These are phyloP conservation scores for Lecanicillium sp. DNA, from an alignment of 2,329 filamentous ascomycete species.

Conservation along the genomic window DNA sequence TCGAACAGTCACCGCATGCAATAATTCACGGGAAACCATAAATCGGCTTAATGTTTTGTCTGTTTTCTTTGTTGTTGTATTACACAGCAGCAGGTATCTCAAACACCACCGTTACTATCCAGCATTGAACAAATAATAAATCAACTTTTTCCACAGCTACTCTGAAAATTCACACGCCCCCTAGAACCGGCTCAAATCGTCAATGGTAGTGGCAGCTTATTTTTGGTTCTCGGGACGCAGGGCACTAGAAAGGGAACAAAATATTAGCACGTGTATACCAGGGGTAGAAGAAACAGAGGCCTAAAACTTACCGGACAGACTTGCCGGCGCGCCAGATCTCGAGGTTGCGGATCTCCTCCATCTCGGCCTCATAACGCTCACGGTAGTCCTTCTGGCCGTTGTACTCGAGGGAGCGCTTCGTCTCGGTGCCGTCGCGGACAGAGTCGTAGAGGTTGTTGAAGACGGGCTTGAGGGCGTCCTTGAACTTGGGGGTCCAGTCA, in stretches of 20 bases:
- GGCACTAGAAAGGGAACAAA: slow-evolving; percentile 37
- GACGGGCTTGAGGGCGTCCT: slow-evolving; percentile 95
- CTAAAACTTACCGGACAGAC: slow-evolving; percentile 67
- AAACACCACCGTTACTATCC: neutral
- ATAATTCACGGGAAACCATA: too few relatives aligned
- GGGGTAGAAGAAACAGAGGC: neutral
- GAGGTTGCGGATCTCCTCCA: slow-evolving; percentile 94
- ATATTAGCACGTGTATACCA: slow-evolving; percentile 12
- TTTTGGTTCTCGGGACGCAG: slow-evolving; percentile 85
- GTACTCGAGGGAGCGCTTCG: slow-evolving; percentile 92
- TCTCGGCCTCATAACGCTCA: slow-evolving; percentile 94
- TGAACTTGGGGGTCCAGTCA: slow-evolving; percentile 97
- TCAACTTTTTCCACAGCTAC: neutral
- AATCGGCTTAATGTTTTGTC: neutral
- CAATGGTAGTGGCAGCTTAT: slow-evolving; percentile 37
- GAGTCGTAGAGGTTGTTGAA: slow-evolving; percentile 96
- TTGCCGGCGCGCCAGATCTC: slow-evolving; percentile 99
- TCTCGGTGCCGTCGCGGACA: slow-evolving; percentile 87
- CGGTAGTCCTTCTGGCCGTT: slow-evolving; percentile 95
- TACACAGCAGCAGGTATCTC: slow-evolving; percentile 1
- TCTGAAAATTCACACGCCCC: too few relatives aligned
- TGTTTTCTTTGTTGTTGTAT: neutral
- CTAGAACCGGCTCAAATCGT: neutral
- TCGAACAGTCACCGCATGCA: too few relatives aligned
- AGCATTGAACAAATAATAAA: neutral